These are phyloP conservation scores for Rhododendron williamsianum DNA, from an alignment of 148 eudicot species.

Conservation along the genomic window DNA sequence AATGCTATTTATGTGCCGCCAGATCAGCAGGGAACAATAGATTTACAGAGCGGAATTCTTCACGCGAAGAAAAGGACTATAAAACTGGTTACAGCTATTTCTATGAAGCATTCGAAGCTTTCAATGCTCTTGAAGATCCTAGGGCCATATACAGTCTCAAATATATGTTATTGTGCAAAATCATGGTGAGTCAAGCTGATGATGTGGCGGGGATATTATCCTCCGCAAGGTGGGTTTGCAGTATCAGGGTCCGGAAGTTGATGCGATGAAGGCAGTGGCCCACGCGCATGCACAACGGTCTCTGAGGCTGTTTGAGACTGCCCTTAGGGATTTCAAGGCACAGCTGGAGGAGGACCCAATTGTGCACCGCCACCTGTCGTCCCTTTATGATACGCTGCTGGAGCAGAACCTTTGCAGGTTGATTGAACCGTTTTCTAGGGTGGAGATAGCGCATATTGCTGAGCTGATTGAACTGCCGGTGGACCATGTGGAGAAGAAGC, in stretches of 20 bases:
- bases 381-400: constrained; percentile 31
- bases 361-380: constrained; percentile 37
- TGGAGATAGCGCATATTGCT: constrained; percentile 38
- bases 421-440: constrained; percentile 38
- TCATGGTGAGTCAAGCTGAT: constrained; percentile 37
- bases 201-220: constrained; percentile 37
- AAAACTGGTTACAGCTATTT: constrained; percentile 39
- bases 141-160: constrained; percentile 34
- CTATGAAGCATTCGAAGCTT: constrained; percentile 38
- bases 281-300: constrained; percentile 28
- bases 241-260: constrained; percentile 36
- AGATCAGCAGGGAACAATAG: constrained; percentile 37
- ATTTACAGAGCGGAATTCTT: constrained; percentile 39
- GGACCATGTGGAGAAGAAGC: constrained; percentile 37
- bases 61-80: constrained; percentile 42
- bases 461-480: constrained; percentile 33
- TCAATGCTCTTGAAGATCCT: constrained; percentile 36
- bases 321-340: constrained; percentile 26
- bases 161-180: constrained; percentile 37
- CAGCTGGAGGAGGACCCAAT: constrained; percentile 39
- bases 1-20: constrained; percentile 44
- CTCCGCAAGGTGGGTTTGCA: constrained; percentile 35
- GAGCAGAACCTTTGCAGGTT: constrained; percentile 35
- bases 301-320: constrained; percentile 25
- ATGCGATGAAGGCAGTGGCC: constrained; percentile 42